phyloP scores from a whole-genome alignment of 805 yeast genomes.

The Candida ponderosae region DNA sequence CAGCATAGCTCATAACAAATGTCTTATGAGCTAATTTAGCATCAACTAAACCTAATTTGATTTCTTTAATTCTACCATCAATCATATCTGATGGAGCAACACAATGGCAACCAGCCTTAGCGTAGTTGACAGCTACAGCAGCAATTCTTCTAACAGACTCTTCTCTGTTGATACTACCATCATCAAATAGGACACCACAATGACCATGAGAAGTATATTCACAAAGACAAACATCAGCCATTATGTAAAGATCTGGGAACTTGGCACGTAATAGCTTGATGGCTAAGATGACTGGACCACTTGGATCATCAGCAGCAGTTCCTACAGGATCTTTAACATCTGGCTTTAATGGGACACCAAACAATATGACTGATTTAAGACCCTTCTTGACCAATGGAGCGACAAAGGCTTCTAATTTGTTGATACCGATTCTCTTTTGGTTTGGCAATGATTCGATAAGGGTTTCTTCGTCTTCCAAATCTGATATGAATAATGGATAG shows the following conservation, averaged over 20 bases:
- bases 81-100: conserved; percentile 98
- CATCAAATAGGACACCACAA: conserved; percentile 85
- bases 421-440: conserved; percentile 81
- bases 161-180: conserved; percentile 76
- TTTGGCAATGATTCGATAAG: conserved; percentile 75
- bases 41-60: conserved; percentile 74
- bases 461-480: conserved; percentile 71
- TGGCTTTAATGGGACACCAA: conserved; percentile 80
- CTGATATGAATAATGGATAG: conserved; percentile 84
- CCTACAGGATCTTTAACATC: conserved; percentile 78
- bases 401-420: conserved; percentile 69
- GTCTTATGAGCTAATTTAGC: conserved; percentile 82
- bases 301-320: conserved; percentile 89
- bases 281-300: conserved; percentile 87
- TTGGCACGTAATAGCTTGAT: conserved; percentile 52
- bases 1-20: conserved; percentile 88
- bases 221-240: conserved; percentile 94
- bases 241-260: conserved; percentile 79
- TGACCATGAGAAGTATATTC: conserved; percentile 98
- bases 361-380: conserved; percentile 74
- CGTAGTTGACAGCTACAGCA: conserved; percentile 91
- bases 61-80: conserved; percentile 88
- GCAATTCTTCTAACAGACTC: conserved; percentile 76
- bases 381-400: conserved; percentile 70
- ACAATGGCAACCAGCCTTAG: conserved; percentile 89